Base-by-base conservation (phyloP, 805 yeast species). In the Zygosaccharomyces gambellarensis region DNA sequence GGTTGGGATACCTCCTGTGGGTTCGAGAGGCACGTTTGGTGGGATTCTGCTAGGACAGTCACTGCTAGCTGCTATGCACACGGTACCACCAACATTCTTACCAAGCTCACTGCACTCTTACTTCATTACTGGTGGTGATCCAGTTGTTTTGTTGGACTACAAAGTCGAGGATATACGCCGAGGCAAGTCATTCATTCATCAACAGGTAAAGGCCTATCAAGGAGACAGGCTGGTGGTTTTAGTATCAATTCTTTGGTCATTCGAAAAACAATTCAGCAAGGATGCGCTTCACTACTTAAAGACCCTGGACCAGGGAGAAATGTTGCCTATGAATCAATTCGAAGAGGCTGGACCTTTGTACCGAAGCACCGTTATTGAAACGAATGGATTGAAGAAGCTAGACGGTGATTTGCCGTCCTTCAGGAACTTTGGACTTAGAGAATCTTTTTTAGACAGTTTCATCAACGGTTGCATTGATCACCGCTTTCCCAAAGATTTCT, bases 41-140 rank as follows among this genome's bases (percentile, higher is more conserved):
- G 90, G 90, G 8, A 80, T 82, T 17, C 68, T 80, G 39, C 80
- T 82, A 14, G 86, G 87, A 0, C 90, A 84, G 57, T 71, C 88
- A 2, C 64, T 83, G 3, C 62, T 77, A 51, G 87, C 87, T 5
- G 82, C 85, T 2, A 68, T 82, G 31, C 71, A 74, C 45, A 76
- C 81, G 5, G 71, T 79, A 4, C 73, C 75, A 12, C 60, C 55
- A 1, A 57, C 64, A 19, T 78, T 76, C 65, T 68, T 68, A 27
- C 89, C 90, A 1, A 74, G 77, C 30, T 77, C 87, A 7, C 66
- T 82, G 49, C 90, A 84, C 59, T 74, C 82, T n/a, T 81, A 78
- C 61, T 85, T 84, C 58, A 61, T 85, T 5, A 64, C 68, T n/a
- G 79, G 83, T 1, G 89, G 86, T 0, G 67, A 72, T 38, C 71